phyloP scores from a whole-genome alignment of 2,329 filamentous ascomycete genomes.

The Neonectria hederae region DNA sequence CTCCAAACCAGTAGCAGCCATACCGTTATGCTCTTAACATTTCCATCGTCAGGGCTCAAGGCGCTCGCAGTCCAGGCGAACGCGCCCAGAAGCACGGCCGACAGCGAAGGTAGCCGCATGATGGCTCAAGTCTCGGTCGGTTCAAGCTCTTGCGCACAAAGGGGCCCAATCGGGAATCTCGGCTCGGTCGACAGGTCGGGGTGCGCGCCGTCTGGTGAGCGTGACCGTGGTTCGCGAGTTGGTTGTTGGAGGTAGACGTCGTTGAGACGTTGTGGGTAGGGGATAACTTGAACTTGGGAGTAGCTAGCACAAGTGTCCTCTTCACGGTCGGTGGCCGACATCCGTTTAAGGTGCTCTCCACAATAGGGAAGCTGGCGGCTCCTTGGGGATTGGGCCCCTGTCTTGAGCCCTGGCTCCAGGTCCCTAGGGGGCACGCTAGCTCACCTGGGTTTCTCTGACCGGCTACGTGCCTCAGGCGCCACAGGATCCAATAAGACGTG shows the following conservation, averaged over 20 bases:
- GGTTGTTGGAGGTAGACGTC: slow-evolving; percentile 32
- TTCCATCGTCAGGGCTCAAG: slow-evolving; percentile 56
- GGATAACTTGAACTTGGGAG: slow-evolving; percentile 38
- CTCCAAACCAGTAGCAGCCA: slow-evolving; percentile 31
- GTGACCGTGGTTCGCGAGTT: slow-evolving; percentile 27
- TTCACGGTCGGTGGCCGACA: slow-evolving; percentile 32
- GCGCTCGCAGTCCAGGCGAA: slow-evolving; percentile 62
- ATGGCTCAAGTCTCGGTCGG: slow-evolving; percentile 34
- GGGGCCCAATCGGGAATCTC: slow-evolving; percentile 32
- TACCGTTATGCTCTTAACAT: slow-evolving; percentile 63
- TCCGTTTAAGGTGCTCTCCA: slow-evolving; percentile 42
- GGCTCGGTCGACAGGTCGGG: slow-evolving; percentile 26
- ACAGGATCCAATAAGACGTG: background rate
- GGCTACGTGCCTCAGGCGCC: background rate
- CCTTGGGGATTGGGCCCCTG: background rate
- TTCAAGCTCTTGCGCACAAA: slow-evolving; percentile 26
- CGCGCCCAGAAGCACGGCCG: slow-evolving; percentile 60
- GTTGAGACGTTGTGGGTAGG: slow-evolving; percentile 39
- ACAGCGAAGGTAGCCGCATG: slow-evolving; percentile 60
- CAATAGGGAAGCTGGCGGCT: slow-evolving; percentile 6
- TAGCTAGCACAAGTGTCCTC: slow-evolving; percentile 45
- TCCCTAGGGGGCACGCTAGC: background rate
- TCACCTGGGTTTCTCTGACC: background rate
- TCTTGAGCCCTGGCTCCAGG: background rate
- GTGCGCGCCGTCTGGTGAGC: slow-evolving; percentile 33